Evolutionary conservation across 2,329 filamentous ascomycete species (phyloP).

Genomic region (Zymoseptoria brevis): DNA sequence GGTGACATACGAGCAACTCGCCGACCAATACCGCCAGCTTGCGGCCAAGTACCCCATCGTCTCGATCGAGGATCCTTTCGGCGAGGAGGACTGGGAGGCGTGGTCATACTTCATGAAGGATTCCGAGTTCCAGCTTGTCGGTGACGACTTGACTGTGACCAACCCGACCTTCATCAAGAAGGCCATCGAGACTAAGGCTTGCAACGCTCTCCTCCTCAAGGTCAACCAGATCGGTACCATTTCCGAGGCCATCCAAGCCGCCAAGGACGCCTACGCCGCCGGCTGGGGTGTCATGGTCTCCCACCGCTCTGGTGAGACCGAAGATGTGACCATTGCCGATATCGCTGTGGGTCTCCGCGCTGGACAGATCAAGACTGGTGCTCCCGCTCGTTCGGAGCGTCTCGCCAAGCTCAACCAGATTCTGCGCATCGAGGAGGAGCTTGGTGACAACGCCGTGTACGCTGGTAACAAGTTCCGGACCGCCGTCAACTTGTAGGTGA

Average conservation of each 20-base stretch:
- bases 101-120: conserved; percentile 99
- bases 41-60: conserved; percentile 96
- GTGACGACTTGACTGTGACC: conserved; percentile 97
- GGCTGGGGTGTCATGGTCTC: conserved; percentile 99
- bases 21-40: conserved; percentile 80
- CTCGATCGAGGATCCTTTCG: conserved; percentile 97
- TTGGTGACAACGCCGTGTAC: conserved; percentile 83
- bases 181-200: conserved; percentile 97
- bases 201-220: conserved; percentile 97
- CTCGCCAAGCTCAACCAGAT: conserved; percentile 99
- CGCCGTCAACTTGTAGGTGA: conserved; percentile 72
- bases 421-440: conserved; percentile 98
- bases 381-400: conserved; percentile 92
- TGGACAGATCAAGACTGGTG: conserved; percentile 98
- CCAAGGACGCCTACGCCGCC: conserved; percentile 94
- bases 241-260: conserved; percentile 96
- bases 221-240: conserved; percentile 99
- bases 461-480: conserved; percentile 89
- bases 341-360: conserved; percentile 93
- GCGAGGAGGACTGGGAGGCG: conserved; percentile 99
- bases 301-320: conserved; percentile 97
- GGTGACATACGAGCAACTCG: conserved; percentile 97
- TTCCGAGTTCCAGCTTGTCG: conserved; percentile 95
- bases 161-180: conserved; percentile 99
- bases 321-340: conserved; percentile 98